Evolutionary conservation across 306 rosid genomes (phyloP).

Genomic region (Cucumis hystrix): DNA sequence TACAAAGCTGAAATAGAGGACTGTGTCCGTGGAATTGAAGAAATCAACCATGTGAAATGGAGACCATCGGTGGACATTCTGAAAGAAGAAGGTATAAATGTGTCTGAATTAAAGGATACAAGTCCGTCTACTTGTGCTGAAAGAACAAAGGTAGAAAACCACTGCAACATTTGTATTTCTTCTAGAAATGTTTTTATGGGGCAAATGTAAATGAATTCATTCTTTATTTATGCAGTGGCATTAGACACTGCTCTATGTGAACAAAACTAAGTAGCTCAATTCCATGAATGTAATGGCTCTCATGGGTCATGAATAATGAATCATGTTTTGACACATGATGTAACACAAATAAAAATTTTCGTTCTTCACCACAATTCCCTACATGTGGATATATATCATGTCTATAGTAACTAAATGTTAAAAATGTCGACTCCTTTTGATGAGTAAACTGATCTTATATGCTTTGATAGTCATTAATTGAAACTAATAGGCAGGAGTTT

Average conservation of each 20-base stretch:
- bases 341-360: not conserved
- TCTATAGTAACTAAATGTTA: not conserved
- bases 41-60: constrained; percentile 65
- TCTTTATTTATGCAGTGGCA: not conserved
- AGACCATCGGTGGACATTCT: constrained; percentile 76
- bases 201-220: not conserved
- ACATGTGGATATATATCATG: not conserved
- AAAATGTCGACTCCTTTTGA: not conserved
- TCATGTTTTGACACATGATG: not conserved
- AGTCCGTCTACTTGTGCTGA: constrained; percentile 42
- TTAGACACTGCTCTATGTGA: not conserved
- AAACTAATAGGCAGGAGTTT: not conserved
- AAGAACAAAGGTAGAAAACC: constrained; percentile 50
- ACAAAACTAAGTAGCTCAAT: not conserved
- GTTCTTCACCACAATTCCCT: not conserved
- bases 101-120: constrained; percentile 34
- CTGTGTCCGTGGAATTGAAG: constrained; percentile 27
- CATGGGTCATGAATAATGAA: not conserved
- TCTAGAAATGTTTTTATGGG: not conserved
- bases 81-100: constrained; percentile 75
- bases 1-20: constrained; percentile 65
- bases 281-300: not conserved
- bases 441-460: not conserved
- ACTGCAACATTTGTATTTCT: not conserved
- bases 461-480: not conserved